phyloP scores from a whole-genome alignment of 2,329 filamentous ascomycete genomes.

The Epichloe brachyelytri region DNA sequence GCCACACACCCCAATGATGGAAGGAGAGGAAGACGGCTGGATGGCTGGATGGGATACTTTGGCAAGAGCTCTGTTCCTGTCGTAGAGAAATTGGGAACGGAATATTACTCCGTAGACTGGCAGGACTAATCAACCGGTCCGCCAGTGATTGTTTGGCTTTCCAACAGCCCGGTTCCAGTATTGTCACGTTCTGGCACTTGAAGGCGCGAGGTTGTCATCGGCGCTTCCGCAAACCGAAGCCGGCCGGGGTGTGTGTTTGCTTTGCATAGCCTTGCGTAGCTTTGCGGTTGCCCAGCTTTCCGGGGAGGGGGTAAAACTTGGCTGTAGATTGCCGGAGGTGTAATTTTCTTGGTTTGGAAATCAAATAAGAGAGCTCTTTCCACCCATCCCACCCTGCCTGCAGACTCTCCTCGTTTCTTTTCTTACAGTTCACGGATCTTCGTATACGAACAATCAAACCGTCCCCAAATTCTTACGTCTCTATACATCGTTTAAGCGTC shows the following conservation, averaged over 20 bases:
- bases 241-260: neutral
- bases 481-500: neutral
- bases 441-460: neutral
- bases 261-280: neutral
- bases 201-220: neutral
- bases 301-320: neutral
- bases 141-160: neutral
- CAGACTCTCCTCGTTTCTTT: neutral
- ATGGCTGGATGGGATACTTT: neutral
- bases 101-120: no score
- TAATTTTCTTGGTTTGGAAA: neutral
- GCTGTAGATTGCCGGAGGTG: neutral
- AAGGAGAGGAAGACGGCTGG: neutral
- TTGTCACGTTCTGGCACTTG: neutral
- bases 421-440: neutral
- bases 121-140: neutral
- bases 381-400: neutral
- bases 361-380: neutral
- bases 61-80: neutral
- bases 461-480: neutral
- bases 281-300: neutral
- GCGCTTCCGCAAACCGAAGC: neutral
- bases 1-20: neutral
- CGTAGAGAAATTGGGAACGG: neutral
- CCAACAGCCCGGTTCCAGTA: neutral